Conservation (phyloP, 768 basidiomycete species). For the Calocera viscosa region DNA sequence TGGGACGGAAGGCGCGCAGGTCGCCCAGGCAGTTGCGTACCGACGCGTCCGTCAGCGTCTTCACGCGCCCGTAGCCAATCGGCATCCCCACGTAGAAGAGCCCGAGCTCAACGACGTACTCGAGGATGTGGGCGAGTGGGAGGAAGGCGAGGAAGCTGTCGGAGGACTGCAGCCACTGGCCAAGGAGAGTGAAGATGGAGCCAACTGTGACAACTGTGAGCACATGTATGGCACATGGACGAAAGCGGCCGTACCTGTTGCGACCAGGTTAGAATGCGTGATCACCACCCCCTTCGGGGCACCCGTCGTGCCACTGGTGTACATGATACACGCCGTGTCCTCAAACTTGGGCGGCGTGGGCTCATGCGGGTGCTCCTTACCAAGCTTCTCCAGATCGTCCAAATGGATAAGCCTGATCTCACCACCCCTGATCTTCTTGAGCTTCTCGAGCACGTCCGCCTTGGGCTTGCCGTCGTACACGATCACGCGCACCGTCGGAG, state of each 20-base stretch:
- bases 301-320: conserved; percentile 84
- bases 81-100: conserved; percentile 67
- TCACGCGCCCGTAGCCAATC: conserved; percentile 81
- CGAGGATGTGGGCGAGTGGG: conserved; percentile 88
- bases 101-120: conserved; percentile 81
- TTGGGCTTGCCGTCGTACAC: conserved; percentile 71
- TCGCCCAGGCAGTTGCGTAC: conserved; percentile 84
- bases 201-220: conserved; percentile 35
- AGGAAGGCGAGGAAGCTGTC: conserved; percentile 83
- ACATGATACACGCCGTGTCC: conserved; percentile 60
- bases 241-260: conserved; percentile 34
- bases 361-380: conserved; percentile 43
- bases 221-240: neutral
- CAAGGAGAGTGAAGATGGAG: conserved; percentile 60
- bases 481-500: conserved; percentile 63
- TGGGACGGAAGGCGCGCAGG: conserved; percentile 65
- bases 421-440: conserved; percentile 41
- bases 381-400: conserved; percentile 59
- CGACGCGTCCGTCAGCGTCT: conserved; percentile 91
- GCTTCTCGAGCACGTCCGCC: conserved; percentile 42
- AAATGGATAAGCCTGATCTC: conserved; percentile 50
- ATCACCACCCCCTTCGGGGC: conserved; percentile 90
- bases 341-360: conserved; percentile 38
- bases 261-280: conserved; percentile 73
- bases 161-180: conserved; percentile 33